phyloP scores from a whole-genome alignment of 73 alveolate genomes.

The Symbiodinium natans region DNA sequence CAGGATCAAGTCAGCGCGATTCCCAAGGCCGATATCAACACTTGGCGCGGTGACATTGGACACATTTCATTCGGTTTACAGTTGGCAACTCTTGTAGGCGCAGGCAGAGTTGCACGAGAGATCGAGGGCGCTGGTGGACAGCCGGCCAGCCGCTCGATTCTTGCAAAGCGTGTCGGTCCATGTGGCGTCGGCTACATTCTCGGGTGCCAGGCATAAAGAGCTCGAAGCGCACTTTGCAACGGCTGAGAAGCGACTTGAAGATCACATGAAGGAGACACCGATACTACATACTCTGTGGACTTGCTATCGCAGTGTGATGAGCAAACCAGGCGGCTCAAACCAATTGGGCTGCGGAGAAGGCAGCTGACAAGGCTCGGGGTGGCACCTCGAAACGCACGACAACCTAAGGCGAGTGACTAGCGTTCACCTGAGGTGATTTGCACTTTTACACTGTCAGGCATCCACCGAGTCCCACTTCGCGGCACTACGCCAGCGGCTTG shows the following conservation, averaged over 20 bases:
- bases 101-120: neutral
- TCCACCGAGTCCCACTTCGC: neutral
- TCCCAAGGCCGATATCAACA: neutral
- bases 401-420: neutral
- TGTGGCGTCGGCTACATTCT: too few relatives aligned
- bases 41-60: too few relatives aligned
- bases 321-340: neutral
- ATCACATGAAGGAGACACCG: neutral
- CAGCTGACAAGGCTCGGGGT: neutral
- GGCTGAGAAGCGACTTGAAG: neutral
- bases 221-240: neutral
- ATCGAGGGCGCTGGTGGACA: neutral
- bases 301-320: too few relatives aligned
- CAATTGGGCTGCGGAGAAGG: neutral
- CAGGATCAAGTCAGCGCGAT: neutral
- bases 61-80: too few relatives aligned
- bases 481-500: neutral
- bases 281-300: too few relatives aligned
- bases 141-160: neutral
- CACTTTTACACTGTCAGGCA: too few relatives aligned
- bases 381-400: neutral
- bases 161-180: too few relatives aligned
- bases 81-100: too few relatives aligned
- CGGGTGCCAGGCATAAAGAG: neutral
- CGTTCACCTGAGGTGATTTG: neutral